Percentiles rank a stretch among this genome's conserved stretches.
Evolutionary conservation across 2,329 filamentous ascomycete species (phyloP).

Genomic region (Apiospora arundinis): DNA sequence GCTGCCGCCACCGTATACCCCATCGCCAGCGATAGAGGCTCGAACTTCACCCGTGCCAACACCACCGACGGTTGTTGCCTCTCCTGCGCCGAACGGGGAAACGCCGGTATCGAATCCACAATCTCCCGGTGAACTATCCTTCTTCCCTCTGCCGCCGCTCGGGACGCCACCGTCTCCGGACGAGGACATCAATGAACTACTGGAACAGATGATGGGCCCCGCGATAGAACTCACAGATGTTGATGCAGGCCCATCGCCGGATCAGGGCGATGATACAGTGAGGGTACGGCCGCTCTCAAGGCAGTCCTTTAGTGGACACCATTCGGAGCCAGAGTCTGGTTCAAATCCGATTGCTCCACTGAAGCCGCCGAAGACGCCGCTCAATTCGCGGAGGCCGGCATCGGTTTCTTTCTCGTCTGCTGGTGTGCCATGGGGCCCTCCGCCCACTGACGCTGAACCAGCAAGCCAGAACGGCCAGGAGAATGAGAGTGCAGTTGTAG

Average conservation of each 20-base stretch:
- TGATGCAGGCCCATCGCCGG: not conserved
- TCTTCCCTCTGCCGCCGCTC: constrained; percentile 24
- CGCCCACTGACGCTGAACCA: not conserved
- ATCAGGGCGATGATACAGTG: not conserved
- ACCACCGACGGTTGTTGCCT: not conserved
- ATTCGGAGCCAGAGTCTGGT: not conserved
- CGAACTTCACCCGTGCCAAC: not conserved
- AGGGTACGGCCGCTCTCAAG: not conserved
- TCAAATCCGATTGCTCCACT: constrained; percentile 1
- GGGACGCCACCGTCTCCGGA: constrained; percentile 12
- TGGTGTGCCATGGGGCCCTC: not conserved
- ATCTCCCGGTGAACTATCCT: constrained; percentile 24
- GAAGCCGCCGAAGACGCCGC: constrained; percentile 22
- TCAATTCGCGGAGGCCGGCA: not conserved
- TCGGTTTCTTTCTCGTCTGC: not conserved
- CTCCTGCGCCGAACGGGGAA: not conserved
- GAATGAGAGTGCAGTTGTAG: not conserved
- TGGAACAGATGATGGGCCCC: constrained; percentile 19
- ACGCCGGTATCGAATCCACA: constrained; percentile 22
- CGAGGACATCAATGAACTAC: constrained; percentile 23
- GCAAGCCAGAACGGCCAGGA: not conserved
- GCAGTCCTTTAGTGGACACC: not conserved
- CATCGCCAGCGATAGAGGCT: not conserved
- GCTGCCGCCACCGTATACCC: not conserved
- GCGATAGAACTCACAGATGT: not conserved